Evolutionary conservation across 1,284 basidiomycete genomes (phyloP), one percentile per base, ranked within the genome.

Genomic region (Ceratobasidium sp.): DNA sequence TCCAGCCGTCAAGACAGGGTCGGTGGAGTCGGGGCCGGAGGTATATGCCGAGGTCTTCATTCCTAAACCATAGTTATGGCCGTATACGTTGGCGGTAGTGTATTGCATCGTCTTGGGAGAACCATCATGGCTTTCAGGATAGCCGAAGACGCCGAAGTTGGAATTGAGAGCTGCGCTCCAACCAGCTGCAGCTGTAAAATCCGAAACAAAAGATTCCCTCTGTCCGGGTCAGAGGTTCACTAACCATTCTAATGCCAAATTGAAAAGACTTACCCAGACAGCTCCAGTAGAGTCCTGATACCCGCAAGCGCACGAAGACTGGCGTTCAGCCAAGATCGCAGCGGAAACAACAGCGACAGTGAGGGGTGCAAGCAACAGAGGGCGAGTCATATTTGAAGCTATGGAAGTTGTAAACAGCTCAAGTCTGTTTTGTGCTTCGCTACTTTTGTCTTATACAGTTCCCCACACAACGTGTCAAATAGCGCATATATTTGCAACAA

Each of bases 281-380:
- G 49, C 52, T 8, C 69, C 67, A 35, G 58, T 70, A 12, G 69
- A 68, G 53, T 73, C 72, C 22, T 71, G 55, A 49, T 72, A 73
- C 12, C 72, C 72, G 42, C 72, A 73, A 5, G 69, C 60, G 50
- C 72, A 73, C 22, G 68, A 32, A n/a, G 71, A 40, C 43, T 70
- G 56, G 31, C 69, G 62, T 20, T 65, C 56, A 8, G 58, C 20
- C 34, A 70, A 29, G 34, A 42, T 52, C 22, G 58, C 45, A 27
- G 47, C 57, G 32, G 57, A 64, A n/a, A 35, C 32, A 27, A 32
- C 29, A 5, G 52, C 35, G 29, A 45, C 34, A 8, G 43, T 38
- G 20, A 60, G 45, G 43, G 43, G 47, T n/a, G 38, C 58, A 20
- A 70, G 35, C 1, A 43, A 27, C 3, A 65, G 38, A 20, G 47